Evolutionary conservation across 345 rosid species (phyloP).

Genomic region (Aquilaria sinensis): DNA sequence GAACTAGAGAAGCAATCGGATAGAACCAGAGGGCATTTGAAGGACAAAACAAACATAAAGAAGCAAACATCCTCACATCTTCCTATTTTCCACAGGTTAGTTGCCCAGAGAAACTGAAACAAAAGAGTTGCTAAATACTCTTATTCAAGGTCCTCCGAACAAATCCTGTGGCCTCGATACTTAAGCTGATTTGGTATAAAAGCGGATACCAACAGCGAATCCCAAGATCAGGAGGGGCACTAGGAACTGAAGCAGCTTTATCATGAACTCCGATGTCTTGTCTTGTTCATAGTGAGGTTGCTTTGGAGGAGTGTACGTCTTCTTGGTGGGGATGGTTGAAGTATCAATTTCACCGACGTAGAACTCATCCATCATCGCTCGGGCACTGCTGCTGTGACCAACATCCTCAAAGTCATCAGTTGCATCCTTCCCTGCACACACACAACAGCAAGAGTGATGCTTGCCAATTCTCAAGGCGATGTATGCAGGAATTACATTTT

Average conservation of each 20-base stretch:
- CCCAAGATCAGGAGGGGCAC: constrained; percentile 91
- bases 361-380: constrained; percentile 80
- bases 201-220: constrained; percentile 77
- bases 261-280: constrained; percentile 60
- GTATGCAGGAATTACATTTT: neutral
- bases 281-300: constrained; percentile 71
- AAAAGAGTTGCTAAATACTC: neutral
- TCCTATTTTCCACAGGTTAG: neutral
- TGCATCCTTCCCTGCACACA: constrained; percentile 74
- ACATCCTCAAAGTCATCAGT: constrained; percentile 94
- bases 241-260: constrained; percentile 82
- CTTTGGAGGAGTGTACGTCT: constrained; percentile 52
- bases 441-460: neutral
- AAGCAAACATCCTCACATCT: constrained; percentile 6
- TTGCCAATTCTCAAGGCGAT: neutral
- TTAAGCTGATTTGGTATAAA: constrained; percentile 58
- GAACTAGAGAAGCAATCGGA: no score
- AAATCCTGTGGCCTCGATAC: neutral
- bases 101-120: no score
- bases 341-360: constrained; percentile 67
- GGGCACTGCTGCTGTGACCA: constrained; percentile 80
- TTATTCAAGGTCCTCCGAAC: neutral
- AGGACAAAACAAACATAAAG: constrained; percentile 10
- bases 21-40: neutral
- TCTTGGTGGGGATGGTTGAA: constrained; percentile 52